These are phyloP conservation scores for Solanum medicagineum DNA, from an alignment of 257 asterid species.

Conservation along the genomic window DNA sequence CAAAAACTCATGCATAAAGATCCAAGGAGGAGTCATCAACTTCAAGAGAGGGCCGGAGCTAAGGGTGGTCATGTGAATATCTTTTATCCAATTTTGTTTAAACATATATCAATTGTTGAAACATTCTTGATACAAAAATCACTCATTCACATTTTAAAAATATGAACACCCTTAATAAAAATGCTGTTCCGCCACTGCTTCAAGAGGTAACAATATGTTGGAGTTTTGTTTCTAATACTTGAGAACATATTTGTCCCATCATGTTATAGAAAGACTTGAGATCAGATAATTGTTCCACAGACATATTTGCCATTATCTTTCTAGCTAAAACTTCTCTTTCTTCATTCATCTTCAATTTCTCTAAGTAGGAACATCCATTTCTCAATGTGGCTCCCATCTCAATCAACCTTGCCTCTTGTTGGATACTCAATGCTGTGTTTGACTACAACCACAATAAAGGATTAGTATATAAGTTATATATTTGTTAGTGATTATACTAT, in stretches of 20 bases:
- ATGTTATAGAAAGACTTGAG: slow-evolving; percentile 23
- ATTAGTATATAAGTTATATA: background rate
- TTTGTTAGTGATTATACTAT: background rate
- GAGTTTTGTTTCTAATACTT: slow-evolving; percentile 25
- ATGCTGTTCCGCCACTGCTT: too few relatives aligned
- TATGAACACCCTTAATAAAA: too few relatives aligned
- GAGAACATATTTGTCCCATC: slow-evolving; percentile 31
- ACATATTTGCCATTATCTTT: slow-evolving; percentile 26
- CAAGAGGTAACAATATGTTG: background rate
- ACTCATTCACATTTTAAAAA: too few relatives aligned
- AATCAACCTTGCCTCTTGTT: slow-evolving; percentile 25
- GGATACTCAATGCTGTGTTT: slow-evolving; percentile 27
- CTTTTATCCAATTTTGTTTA: too few relatives aligned
- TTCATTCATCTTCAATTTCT: slow-evolving; percentile 18
- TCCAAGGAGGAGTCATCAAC: background rate
- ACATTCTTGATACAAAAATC: too few relatives aligned
- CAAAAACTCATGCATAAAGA: background rate
- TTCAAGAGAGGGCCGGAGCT: too few relatives aligned
- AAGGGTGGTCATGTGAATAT: too few relatives aligned
- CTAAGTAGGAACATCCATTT: slow-evolving; percentile 15
- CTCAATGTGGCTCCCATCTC: slow-evolving; percentile 42
- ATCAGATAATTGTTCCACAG: slow-evolving; percentile 29
- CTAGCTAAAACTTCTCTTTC: slow-evolving; percentile 25
- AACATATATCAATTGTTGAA: too few relatives aligned
- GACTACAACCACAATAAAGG: slow-evolving; percentile 5